A percentile compares a stretch with the other conserved stretches of the same genome.
These are phyloP conservation scores for Irpex lacteus DNA, from an alignment of 1,284 basidiomycete species.

Conservation along the genomic window DNA sequence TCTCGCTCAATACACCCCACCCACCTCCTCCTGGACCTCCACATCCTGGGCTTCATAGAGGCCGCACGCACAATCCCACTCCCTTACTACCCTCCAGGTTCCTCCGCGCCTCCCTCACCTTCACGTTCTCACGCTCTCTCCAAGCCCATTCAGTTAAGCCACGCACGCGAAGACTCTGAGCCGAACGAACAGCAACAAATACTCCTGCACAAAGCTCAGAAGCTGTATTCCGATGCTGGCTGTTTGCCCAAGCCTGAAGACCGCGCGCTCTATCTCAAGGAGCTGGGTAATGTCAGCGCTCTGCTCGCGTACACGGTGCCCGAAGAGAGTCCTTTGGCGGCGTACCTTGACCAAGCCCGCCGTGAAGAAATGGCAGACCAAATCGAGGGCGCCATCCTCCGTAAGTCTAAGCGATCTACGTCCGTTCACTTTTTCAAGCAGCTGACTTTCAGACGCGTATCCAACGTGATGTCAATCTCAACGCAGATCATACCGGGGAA, in stretches of 20 bases:
- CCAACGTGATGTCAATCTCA: not conserved
- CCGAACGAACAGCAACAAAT: constrained; percentile 27
- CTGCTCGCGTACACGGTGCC: constrained; percentile 76
- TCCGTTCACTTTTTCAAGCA: not conserved
- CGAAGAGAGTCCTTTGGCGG: constrained; percentile 63
- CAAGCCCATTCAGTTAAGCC: not conserved
- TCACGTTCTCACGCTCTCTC: constrained; percentile 12
- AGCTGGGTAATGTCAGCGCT: constrained; percentile 70
- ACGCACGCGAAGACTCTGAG: constrained; percentile 15
- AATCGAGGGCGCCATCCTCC: constrained; percentile 81
- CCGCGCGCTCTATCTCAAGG: constrained; percentile 57
- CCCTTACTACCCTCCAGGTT: constrained; percentile 35
- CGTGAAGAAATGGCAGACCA: constrained; percentile 81
- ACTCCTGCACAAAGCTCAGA: constrained; percentile 57
- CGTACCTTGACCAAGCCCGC: constrained; percentile 70
- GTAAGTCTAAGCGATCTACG: constrained; percentile 42
- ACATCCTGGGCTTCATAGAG: constrained; percentile 82
- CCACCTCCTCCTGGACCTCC: constrained; percentile 78
- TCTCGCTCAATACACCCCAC: constrained; percentile 64
- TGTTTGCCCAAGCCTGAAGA: constrained; percentile 51
- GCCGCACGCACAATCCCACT: constrained; percentile 71
- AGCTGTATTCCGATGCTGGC: constrained; percentile 55
- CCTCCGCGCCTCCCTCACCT: constrained; percentile 11
- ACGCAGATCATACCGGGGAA: constrained; percentile 47
- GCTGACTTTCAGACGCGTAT: not conserved